Evolutionary conservation across 768 basidiomycete species (phyloP), one percentile per base, ranked within the genome.

Genomic region (Naganishia onofrii): DNA sequence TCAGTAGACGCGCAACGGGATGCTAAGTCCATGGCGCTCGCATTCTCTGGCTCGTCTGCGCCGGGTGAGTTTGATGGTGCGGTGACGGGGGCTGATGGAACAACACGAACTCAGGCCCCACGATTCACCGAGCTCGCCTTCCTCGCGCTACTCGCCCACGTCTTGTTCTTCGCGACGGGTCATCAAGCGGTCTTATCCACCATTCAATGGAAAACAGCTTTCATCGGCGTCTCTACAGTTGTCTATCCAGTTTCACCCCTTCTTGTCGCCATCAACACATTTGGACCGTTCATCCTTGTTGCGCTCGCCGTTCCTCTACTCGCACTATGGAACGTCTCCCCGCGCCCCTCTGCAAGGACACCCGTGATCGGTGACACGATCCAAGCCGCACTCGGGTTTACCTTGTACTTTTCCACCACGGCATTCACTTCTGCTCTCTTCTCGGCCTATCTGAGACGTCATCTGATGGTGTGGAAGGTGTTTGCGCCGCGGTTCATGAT

Each of bases 381-480:
- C 42, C 79, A 82, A 52, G 66, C 79, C 3, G 84, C 83, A 0
- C 77, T 93, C 2, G 87, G 86, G 0, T 81, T 89, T n/a, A 86
- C 88, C 84, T 79, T 87, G 2, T 93, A 93, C 76, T 90, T 88
- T 78, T 80, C 85, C 7, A 75, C 82, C 5, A 76, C 93, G 28
- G 80, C 92, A 1, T 76, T 93, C 4, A 88, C 90, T 4, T 86
- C 87, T 19, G 88, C 91, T 3, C 79, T 87, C 7, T 87, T 87
- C 68, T 88, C 91, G 0, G 90, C 92, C 9, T 85, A 88, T 74
- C 81, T 94, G 64, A 81, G 93, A 72, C 79, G 93, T 54, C 93
- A 97, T 78, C 80, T 96, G 73, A 96, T 96, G 93, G 93, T 97
- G 28, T 99, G 96, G 96, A 97, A 98, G 82, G 89, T 98, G 3